Base-by-base conservation (phyloP, 345 rosid genomes). In the Moricandia arvensis region DNA sequence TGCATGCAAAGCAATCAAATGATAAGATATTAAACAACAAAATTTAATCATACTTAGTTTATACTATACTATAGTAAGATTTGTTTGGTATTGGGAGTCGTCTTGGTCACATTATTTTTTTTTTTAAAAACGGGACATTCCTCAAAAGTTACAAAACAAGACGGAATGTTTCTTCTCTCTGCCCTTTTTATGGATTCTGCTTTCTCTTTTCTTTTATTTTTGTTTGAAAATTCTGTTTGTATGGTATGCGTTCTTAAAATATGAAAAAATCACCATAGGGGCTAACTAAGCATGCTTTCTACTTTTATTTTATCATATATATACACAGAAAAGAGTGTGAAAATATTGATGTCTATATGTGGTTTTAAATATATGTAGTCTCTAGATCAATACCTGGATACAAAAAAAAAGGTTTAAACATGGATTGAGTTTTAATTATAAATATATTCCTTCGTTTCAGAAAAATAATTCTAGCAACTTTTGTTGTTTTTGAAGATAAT, bases 141-240 rank as follows among this genome's bases (percentile, higher is more conserved):
- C 92, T 92, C 87, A 87, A 92, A 92, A 92, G 97, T 87, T 86
- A 77, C 96, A 80, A 90, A 84, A 81, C 71, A 86, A 89, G 86
- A 90, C 92, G 88, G 97, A 92, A 87, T 86, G 83, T 81, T 69
- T 64, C 69, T 57, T 30, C 74, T 73, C 61, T 74, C 74, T 82
- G 71, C 68, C 75, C 76, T 65, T 71, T 55, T 34, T 63, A 66
- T 69, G 80, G 70, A 74, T 80, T 59, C 64, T 75, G 62, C 74
- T 63, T 59, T 47, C 18, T 26, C 64, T 54, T 68, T 55, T 26
- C 64, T 54, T 68, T 55, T 30, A 80, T 45, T 37, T 61, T 11
- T 57, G 6, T 43, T 51, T 57, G 38, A 54, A 77, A 70, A 41
- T 65, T 78, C 74, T 73, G 64, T 76, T 72, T 69, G 76, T 80